These are phyloP conservation scores for Protea cynaroides DNA, from an alignment of 164 flowering plant species.

Conservation along the genomic window DNA sequence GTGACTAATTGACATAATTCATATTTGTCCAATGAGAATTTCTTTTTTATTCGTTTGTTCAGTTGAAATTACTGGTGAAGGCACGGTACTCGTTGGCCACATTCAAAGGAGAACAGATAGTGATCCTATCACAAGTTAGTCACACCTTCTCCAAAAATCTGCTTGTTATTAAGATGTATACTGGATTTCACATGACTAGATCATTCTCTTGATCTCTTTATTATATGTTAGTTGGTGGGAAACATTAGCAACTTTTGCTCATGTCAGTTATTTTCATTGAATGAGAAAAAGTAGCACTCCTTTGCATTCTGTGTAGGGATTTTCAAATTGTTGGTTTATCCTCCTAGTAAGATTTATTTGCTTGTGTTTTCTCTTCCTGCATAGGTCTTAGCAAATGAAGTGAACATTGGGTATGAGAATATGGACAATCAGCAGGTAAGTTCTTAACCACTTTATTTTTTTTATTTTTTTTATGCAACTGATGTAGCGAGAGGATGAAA, in stretches of 20 bases:
- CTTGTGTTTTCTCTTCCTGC: neutral
- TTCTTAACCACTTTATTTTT: neutral
- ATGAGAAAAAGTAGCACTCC: too few relatives aligned
- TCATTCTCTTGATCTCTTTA: neutral
- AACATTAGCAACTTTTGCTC: too few relatives aligned
- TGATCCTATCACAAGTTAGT: slow-evolving; percentile 83
- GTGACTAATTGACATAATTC: neutral
- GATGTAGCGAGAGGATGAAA: neutral
- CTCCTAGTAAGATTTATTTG: neutral
- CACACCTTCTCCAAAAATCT: neutral
- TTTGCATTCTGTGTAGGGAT: neutral
- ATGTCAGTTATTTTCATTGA: too few relatives aligned
- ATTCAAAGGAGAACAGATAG: slow-evolving; percentile 91
- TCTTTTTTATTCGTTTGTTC: slow-evolving; percentile 16
- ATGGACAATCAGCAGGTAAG: slow-evolving; percentile 92
- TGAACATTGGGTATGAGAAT: slow-evolving; percentile 86
- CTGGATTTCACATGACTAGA: too few relatives aligned
- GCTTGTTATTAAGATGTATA: neutral
- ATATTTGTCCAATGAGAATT: slow-evolving; percentile 1
- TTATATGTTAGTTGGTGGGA: neutral
- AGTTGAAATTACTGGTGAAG: slow-evolving; percentile 81
- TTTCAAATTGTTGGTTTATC: slow-evolving; percentile 1
- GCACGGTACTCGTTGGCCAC: slow-evolving; percentile 85
- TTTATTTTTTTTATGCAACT: neutral
- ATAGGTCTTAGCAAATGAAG: slow-evolving; percentile 90